phyloP scores from a whole-genome alignment of 2,329 filamentous ascomycete species.

The Rhinocladiella mackenziei region DNA sequence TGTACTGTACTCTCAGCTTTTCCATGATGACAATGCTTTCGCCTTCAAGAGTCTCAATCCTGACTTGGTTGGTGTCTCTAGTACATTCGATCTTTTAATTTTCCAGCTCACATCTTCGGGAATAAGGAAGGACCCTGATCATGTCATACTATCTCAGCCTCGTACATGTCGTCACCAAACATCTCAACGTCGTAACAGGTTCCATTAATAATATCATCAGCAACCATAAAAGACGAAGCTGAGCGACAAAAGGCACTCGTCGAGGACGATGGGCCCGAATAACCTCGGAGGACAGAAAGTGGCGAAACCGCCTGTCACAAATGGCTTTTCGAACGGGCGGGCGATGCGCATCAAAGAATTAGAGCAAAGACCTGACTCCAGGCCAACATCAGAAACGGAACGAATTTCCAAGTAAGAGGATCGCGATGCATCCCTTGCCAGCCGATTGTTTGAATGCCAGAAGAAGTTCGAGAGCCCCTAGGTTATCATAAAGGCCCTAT shows the following conservation, averaged over 20 bases:
- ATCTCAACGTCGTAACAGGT: too few relatives aligned
- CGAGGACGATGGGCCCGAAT: background rate
- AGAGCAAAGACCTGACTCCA: constrained; percentile 9
- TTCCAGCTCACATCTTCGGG: too few relatives aligned
- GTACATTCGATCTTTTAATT: too few relatives aligned
- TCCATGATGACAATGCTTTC: too few relatives aligned
- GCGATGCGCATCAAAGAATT: constrained; percentile 18
- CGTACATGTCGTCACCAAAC: too few relatives aligned
- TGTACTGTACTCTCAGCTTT: too few relatives aligned
- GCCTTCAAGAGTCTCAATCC: too few relatives aligned
- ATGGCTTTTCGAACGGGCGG: background rate
- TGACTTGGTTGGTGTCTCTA: too few relatives aligned
- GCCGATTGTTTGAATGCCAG: constrained; percentile 12
- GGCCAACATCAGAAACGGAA: constrained; percentile 6
- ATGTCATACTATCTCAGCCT: too few relatives aligned
- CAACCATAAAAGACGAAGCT: background rate
- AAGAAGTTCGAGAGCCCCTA: constrained; percentile 16
- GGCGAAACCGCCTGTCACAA: background rate
- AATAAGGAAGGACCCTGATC: too few relatives aligned
- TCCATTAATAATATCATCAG: too few relatives aligned
- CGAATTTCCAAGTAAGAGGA: constrained; percentile 10
- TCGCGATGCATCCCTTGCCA: constrained; percentile 7
- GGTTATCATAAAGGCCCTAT: constrained; percentile 11
- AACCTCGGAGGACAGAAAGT: background rate
- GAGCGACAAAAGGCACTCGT: background rate